phyloP scores from a whole-genome alignment of 176 grass and related monocot species.

The Pontederia paniculata region DNA sequence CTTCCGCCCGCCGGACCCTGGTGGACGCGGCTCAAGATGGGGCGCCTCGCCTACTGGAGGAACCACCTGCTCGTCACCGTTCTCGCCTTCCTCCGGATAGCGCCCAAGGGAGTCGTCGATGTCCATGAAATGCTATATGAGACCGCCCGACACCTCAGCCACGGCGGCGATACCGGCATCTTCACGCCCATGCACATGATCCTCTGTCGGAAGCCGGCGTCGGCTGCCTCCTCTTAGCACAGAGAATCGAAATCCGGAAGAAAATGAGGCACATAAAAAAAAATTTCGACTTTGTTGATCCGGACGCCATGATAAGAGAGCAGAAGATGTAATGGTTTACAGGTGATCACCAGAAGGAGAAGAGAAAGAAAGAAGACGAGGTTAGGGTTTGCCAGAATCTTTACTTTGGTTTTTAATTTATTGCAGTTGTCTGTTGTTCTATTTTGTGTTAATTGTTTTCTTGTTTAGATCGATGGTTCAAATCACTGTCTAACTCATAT shows the following conservation, averaged over 20 bases:
- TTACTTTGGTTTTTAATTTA: too few relatives aligned
- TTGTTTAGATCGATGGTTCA: neutral
- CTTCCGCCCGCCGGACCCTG: slow-evolving; percentile 61
- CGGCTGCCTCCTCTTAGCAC: neutral
- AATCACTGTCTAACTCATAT: too few relatives aligned
- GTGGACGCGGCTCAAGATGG: slow-evolving; percentile 99
- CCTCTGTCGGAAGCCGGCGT: slow-evolving; percentile 73
- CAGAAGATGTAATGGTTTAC: too few relatives aligned
- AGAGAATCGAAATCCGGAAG: slow-evolving; percentile 9
- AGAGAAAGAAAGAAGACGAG: too few relatives aligned
- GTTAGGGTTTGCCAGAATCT: too few relatives aligned
- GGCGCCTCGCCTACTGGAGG: slow-evolving; percentile 87
- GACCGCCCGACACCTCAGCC: slow-evolving; percentile 74
- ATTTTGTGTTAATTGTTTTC: slow-evolving; percentile 18
- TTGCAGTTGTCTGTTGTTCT: too few relatives aligned
- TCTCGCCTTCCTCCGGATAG: slow-evolving; percentile 73
- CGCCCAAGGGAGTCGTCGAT: slow-evolving; percentile 80
- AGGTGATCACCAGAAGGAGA: too few relatives aligned
- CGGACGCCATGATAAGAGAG: too few relatives aligned
- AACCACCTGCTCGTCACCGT: slow-evolving; percentile 83
- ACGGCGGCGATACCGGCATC: slow-evolving; percentile 77
- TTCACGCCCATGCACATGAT: slow-evolving; percentile 99
- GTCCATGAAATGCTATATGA: slow-evolving; percentile 99
- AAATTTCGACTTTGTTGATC: slow-evolving; percentile 18
- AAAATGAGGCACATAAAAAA: slow-evolving; percentile 26